Conservation (phyloP, 2,329 filamentous ascomycete species). For the Eutypa lata region DNA sequence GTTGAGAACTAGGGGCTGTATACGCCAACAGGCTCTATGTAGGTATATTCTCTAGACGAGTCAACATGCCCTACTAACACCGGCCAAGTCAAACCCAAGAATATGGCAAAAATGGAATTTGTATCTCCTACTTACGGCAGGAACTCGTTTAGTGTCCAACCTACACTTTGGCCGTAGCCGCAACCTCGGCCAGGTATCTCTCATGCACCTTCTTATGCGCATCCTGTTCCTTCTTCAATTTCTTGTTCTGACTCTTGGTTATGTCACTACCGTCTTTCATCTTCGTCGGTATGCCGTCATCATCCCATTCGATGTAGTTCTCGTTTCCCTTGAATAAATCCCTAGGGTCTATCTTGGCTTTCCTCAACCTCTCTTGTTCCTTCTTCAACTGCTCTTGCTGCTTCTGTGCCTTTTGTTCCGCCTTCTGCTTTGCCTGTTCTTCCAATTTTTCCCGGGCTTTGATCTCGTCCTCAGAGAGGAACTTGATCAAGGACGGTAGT, state of each 20-base stretch:
- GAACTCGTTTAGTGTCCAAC: not conserved
- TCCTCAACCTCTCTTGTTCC: slow-evolving; percentile 53
- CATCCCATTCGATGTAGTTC: slow-evolving; percentile 74
- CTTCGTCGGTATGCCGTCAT: slow-evolving; percentile 74
- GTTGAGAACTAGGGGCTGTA: too few species aligned
- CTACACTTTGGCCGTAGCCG: slow-evolving; percentile 15
- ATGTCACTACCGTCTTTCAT: slow-evolving; percentile 76
- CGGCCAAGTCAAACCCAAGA: too few species aligned
- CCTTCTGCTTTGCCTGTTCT: slow-evolving; percentile 59
- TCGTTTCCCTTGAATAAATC: slow-evolving; percentile 57
- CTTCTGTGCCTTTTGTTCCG: slow-evolving; percentile 49
- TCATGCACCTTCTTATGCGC: slow-evolving; percentile 84
- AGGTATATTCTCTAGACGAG: too few species aligned
- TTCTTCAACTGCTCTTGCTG: slow-evolving; percentile 46
- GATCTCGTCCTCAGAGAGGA: slow-evolving; percentile 54
- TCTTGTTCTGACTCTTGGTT: slow-evolving; percentile 76
- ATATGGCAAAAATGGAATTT: too few species aligned
- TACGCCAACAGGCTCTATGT: too few species aligned
- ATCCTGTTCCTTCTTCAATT: slow-evolving; percentile 85
- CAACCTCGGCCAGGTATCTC: slow-evolving; percentile 45
- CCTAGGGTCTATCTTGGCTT: slow-evolving; percentile 52
- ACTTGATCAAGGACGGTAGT: slow-evolving; percentile 70
- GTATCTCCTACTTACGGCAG: too few species aligned
- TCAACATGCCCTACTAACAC: too few species aligned
- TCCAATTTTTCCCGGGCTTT: slow-evolving; percentile 59